Percentiles rank a stretch among this genome's conserved stretches.
Conservation (phyloP, 2,329 filamentous ascomycete genomes). For the Cercospora brassicicola region DNA sequence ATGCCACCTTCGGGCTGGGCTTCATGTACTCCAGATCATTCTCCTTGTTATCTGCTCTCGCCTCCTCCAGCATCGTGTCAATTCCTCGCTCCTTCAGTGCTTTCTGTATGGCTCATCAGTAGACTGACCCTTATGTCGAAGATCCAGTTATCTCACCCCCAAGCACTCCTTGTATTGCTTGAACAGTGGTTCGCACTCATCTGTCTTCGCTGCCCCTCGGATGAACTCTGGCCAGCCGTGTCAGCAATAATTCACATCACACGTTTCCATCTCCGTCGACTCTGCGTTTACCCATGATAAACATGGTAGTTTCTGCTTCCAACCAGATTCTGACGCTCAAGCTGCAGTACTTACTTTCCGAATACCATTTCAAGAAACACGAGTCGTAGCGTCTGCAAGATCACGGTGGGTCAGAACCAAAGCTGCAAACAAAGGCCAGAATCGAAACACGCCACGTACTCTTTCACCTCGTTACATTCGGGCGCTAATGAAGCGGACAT, state of each 20-base stretch:
- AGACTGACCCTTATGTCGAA: no score
- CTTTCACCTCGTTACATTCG: constrained; percentile 93
- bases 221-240: constrained; percentile 67
- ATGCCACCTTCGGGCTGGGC: constrained; percentile 30
- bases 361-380: constrained; percentile 99
- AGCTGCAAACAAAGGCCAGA: not conserved
- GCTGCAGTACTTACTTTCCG: constrained; percentile 70
- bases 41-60: constrained; percentile 83
- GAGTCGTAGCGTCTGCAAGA: constrained; percentile 84
- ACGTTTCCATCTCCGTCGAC: not conserved
- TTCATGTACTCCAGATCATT: constrained; percentile 72
- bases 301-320: not conserved
- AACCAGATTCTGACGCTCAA: not conserved
- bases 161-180: constrained; percentile 86
- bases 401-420: not conserved
- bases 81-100: constrained; percentile 87
- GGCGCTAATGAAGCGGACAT: constrained; percentile 96
- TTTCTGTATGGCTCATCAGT: constrained; percentile 54
- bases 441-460: constrained; percentile 57
- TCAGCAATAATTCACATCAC: not conserved
- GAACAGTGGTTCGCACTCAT: constrained; percentile 85
- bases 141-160: constrained; percentile 55
- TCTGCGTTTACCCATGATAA: not conserved
- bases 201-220: constrained; percentile 75
- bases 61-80: constrained; percentile 88